Evolutionary conservation across 2,329 filamentous ascomycete genomes (phyloP).

Genomic region (Pleurostoma richardsiae): DNA sequence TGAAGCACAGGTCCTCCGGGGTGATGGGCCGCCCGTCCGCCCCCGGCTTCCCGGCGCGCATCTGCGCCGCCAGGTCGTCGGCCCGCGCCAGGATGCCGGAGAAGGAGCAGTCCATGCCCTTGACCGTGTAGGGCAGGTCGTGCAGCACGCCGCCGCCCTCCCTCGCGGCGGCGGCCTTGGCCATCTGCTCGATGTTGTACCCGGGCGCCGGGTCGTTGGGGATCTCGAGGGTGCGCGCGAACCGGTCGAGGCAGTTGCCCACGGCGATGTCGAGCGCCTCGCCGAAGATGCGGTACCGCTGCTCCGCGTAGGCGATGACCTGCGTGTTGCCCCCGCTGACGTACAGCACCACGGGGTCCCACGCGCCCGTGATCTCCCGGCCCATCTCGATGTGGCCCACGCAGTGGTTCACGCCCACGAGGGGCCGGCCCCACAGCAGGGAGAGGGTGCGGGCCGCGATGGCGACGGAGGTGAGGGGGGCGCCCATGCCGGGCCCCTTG

Average conservation of each 20-base stretch:
- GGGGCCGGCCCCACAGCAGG: conserved; percentile 79
- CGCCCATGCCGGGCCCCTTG: conserved; percentile 93
- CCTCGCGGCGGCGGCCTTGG: conserved; percentile 43
- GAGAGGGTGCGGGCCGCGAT: conserved; percentile 77
- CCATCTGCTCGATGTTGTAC: conserved; percentile 96
- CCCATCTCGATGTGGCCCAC: conserved; percentile 99
- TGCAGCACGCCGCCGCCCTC: conserved; percentile 62
- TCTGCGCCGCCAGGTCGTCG: conserved; percentile 71
- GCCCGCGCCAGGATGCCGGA: conserved; percentile 83
- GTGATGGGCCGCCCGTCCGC: conserved; percentile 57
- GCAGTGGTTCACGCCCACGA: conserved; percentile 96
- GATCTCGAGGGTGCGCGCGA: conserved; percentile 85
- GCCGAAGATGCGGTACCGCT: conserved; percentile 94
- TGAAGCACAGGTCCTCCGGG: conserved; percentile 84
- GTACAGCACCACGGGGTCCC: conserved; percentile 92
- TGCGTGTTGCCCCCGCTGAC: conserved; percentile 64
- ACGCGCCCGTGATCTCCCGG: conserved; percentile 80
- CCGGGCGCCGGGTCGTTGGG: conserved; percentile 94
- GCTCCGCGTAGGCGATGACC: conserved; percentile 56
- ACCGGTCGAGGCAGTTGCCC: conserved; percentile 94
- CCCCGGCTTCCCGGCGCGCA: conserved; percentile 40
- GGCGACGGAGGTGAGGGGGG: conserved; percentile 81
- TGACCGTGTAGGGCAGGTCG: conserved; percentile 91
- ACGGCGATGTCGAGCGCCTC: conserved; percentile 97
- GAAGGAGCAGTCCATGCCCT: conserved; percentile 98